Base-by-base conservation (phyloP, 1,284 basidiomycete genomes). In the Trichosporon faecale region DNA sequence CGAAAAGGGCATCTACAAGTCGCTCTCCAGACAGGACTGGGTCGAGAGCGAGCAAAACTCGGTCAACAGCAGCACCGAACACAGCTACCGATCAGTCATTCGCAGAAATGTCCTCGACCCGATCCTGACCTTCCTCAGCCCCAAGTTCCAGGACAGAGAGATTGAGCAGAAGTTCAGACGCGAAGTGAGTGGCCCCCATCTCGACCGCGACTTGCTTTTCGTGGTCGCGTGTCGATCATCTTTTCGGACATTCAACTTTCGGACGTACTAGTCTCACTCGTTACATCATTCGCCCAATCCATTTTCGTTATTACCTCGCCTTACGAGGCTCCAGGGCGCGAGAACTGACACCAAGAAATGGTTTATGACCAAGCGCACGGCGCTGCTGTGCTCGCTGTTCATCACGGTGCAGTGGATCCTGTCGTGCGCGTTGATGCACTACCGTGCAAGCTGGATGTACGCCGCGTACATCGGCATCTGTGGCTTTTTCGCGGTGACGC, bases 91-190 rank as follows among this genome's bases (percentile, higher is more conserved):
- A 11, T 33, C 57, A 6, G 4, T 33, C 27, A 31, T 61, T 16
- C 57, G 18, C 57, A 61, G 7, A 18, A 16, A 61, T 9, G 14
- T 61, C 57, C 27, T 61, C 4, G 31, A 61, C 29, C 57, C 57
- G 18, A n/a, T 61, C 5, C 5, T 61, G 27, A 61, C 57, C 18
- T 61, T 61, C 31, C 27, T 61, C 29, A 33, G 29, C n/a, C 57
- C 77, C 23, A 76, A 73, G 23, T 84, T 80, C 66, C 74, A 79
- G 0, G 83, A 84, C 67, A 66, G 70, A 7, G 72, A 64, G 23
- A 82, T 80, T 67, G 83, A 84, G 68, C 70, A 74, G 31, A 76
- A 77, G 18, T 84, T 78, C 68, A 78, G 78, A 40, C 60, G 65
- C 4, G 71, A 84, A 71, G 79, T 83, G 70, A 69, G 79, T 75